These are phyloP conservation scores for Aegilops bicornis DNA, from an alignment of 176 grass and related monocot genomes.

Conservation along the genomic window DNA sequence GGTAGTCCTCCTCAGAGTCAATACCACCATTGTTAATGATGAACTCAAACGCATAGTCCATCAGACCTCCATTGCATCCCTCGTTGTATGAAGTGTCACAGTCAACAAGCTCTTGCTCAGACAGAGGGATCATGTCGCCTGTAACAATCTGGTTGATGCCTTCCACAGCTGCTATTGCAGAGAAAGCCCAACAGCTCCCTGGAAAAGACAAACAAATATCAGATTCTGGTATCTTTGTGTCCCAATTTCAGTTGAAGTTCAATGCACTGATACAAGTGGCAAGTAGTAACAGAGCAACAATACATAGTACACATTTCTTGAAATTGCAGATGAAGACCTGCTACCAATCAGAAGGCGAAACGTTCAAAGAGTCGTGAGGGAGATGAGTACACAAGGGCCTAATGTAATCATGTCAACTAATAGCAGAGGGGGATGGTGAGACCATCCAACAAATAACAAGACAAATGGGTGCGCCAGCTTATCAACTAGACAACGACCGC, in stretches of 20 bases:
- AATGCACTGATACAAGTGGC: not conserved
- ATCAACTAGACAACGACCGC: slow-evolving; percentile 28
- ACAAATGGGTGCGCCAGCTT: not conserved
- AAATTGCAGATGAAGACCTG: slow-evolving; percentile 4
- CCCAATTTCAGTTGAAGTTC: not conserved
- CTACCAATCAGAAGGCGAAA: slow-evolving; percentile 18
- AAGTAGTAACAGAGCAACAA: not conserved
- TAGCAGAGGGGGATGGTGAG: not conserved
- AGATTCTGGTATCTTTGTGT: not conserved
- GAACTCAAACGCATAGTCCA: slow-evolving; percentile 87
- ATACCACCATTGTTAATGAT: slow-evolving; percentile 85
- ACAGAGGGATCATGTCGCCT: slow-evolving; percentile 57
- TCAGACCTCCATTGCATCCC: slow-evolving; percentile 87
- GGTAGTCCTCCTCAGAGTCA: slow-evolving; percentile 64
- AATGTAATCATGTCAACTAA: slow-evolving; percentile 6
- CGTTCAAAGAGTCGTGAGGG: slow-evolving; percentile 12
- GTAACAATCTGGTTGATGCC: slow-evolving; percentile 81
- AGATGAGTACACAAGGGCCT: slow-evolving; percentile 8
- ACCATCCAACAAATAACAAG: not conserved
- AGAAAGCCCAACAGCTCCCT: slow-evolving; percentile 96
- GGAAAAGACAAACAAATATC: slow-evolving; percentile 12
- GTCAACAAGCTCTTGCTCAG: slow-evolving; percentile 89
- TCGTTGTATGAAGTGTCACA: slow-evolving; percentile 85
- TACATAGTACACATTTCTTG: not conserved
- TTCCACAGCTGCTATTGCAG: slow-evolving; percentile 74